Evolutionary conservation across 2,329 filamentous ascomycete genomes (phyloP).

Genomic region (Harringtonia aguacate): DNA sequence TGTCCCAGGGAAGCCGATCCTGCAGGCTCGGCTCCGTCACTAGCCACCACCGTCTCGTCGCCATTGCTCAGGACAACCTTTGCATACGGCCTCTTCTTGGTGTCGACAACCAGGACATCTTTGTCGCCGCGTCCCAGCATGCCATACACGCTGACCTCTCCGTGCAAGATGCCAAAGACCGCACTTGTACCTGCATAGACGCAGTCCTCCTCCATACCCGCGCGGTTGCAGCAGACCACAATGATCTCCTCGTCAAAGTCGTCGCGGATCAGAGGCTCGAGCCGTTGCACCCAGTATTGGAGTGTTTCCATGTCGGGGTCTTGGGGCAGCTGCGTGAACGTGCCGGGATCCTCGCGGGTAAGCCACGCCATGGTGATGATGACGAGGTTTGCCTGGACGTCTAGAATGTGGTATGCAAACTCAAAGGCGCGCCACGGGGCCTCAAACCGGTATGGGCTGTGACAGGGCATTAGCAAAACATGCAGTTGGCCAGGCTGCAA

Average conservation of each 20-base stretch:
- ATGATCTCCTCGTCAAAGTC: slow-evolving; percentile 48
- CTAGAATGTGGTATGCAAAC: slow-evolving; percentile 46
- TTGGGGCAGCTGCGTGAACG: slow-evolving; percentile 34
- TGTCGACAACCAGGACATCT: slow-evolving; percentile 58
- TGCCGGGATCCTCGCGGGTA: slow-evolving; percentile 40
- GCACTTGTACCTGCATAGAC: slow-evolving; percentile 66
- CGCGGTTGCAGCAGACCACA: slow-evolving; percentile 61
- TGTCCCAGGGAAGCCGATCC: no score
- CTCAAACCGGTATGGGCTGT: slow-evolving; percentile 38
- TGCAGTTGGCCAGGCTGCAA: no score
- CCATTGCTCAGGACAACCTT: slow-evolving; percentile 35
- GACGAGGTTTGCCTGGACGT: slow-evolving; percentile 47
- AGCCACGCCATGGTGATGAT: slow-evolving; percentile 73
- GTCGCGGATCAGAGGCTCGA: slow-evolving; percentile 52
- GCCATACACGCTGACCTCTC: slow-evolving; percentile 58
- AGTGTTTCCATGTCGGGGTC: slow-evolving; percentile 64
- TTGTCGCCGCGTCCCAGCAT: slow-evolving; percentile 61
- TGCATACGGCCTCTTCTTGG: slow-evolving; percentile 30
- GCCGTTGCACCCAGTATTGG: slow-evolving; percentile 62
- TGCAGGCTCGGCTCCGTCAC: no score
- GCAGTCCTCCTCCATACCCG: slow-evolving; percentile 53
- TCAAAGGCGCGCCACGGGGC: slow-evolving; percentile 37
- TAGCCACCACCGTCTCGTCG: slow-evolving; percentile 1
- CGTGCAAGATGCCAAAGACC: slow-evolving; percentile 54
- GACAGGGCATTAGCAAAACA: slow-evolving; percentile 8